phyloP scores from a whole-genome alignment of 371 early-diverging fungal genomes.

The Syncephalis plumigaleata region DNA sequence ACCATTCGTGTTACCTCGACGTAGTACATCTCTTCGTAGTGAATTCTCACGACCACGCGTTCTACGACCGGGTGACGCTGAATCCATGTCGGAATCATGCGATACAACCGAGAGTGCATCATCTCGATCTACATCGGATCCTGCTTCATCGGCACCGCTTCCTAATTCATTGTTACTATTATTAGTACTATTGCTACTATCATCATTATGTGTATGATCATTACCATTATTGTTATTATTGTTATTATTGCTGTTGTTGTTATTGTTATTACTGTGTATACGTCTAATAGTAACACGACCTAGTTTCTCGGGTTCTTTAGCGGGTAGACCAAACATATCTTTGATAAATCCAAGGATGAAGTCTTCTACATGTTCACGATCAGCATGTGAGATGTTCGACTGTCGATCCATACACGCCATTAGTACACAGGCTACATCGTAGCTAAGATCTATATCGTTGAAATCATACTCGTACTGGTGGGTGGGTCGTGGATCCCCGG shows the following conservation, averaged over 20 bases:
- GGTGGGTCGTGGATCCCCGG: constrained; percentile 12
- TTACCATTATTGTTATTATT: constrained; percentile 10
- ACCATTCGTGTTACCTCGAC: too few relatives aligned
- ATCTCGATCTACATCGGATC: too few relatives aligned
- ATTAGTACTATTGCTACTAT: constrained; percentile 11
- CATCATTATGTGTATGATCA: constrained; percentile 30
- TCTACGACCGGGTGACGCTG: too few relatives aligned
- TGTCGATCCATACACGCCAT: constrained; percentile 27
- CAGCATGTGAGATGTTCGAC: constrained; percentile 30
- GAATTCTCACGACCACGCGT: too few relatives aligned
- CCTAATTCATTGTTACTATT: constrained; percentile 8
- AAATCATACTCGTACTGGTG: constrained; percentile 46
- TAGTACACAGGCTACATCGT: constrained; percentile 43
- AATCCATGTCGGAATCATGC: too few relatives aligned
- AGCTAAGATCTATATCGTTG: constrained; percentile 35
- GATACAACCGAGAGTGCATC: too few relatives aligned
- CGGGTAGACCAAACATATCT: constrained; percentile 37
- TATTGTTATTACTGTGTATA: too few relatives aligned
- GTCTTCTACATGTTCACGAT: constrained; percentile 47
- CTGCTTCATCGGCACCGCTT: constrained; percentile 10
- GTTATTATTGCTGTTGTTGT: constrained; percentile 15
- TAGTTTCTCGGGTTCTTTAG: constrained; percentile 7
- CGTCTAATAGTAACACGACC: constrained; percentile 11
- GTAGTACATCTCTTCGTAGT: too few relatives aligned
- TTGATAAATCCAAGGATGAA: constrained; percentile 58